Percentiles rank a stretch among this genome's conserved stretches.
These are phyloP conservation scores for Paramecium octaurelia DNA, from an alignment of 73 alveolate species.

Conservation along the genomic window DNA sequence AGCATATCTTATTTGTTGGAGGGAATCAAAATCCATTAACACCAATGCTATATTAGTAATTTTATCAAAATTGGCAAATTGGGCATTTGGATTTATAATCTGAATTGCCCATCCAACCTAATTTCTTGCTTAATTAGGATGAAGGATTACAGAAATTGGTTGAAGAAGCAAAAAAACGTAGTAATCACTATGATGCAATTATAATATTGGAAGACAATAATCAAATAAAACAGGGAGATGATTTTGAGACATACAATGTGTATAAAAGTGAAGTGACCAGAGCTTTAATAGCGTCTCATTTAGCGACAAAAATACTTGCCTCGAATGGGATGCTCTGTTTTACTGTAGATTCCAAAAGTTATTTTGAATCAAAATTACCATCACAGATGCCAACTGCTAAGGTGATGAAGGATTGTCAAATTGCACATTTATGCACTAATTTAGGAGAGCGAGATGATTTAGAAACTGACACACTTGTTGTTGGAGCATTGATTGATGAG, in stretches of 20 bases:
- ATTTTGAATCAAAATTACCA: neutral
- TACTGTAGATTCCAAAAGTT: neutral
- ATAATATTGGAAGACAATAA: constrained; percentile 8
- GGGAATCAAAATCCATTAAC: constrained; percentile 18
- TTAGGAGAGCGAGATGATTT: constrained; percentile 44
- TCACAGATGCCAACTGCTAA: neutral
- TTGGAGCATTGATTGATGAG: neutral
- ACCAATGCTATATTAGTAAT: neutral
- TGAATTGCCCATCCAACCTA: neutral
- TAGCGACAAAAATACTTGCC: constrained; percentile 22
- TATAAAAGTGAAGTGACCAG: neutral
- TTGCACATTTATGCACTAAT: neutral
- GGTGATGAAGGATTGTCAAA: constrained; percentile 1
- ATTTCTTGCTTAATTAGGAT: neutral
- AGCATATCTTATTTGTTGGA: constrained; percentile 37
- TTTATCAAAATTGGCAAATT: neutral
- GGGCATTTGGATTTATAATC: neutral
- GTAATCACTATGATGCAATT: constrained; percentile 9
- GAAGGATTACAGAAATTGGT: neutral
- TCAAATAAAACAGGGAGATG: neutral
- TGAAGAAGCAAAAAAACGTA: neutral
- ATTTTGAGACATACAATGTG: neutral
- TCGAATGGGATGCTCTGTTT: constrained; percentile 25
- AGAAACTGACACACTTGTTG: neutral
- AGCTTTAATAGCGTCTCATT: constrained; percentile 20